phyloP scores from a whole-genome alignment of 176 grass and related monocot species.

The Pontederia paniculata region DNA sequence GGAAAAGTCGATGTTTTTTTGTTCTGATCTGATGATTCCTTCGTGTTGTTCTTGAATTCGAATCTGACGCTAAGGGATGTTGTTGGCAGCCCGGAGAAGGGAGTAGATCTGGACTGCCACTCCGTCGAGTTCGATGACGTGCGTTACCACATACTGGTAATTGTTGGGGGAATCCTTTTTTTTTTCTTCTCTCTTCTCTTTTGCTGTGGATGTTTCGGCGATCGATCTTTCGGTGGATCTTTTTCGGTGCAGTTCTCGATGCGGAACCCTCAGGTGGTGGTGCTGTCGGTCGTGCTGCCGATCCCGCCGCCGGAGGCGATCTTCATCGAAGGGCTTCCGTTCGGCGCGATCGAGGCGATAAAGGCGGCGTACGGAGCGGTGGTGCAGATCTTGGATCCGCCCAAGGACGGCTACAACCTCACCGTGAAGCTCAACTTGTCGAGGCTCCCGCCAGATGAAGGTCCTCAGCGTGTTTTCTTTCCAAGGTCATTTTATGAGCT shows the following conservation, averaged over 20 bases:
- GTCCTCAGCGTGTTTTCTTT: constrained; percentile 80
- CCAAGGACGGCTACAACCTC: constrained; percentile 91
- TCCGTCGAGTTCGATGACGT: constrained; percentile 93
- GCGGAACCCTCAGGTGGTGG: constrained; percentile 75
- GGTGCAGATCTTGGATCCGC: constrained; percentile 92
- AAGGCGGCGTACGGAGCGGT: constrained; percentile 71
- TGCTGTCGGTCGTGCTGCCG: constrained; percentile 71
- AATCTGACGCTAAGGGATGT: background rate
- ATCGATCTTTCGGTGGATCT: constrained; percentile 13
- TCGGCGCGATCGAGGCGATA: constrained; percentile 84
- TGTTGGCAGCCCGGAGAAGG: constrained; percentile 57
- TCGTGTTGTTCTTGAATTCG: too few species aligned
- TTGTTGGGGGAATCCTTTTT: constrained; percentile 8
- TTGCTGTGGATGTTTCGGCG: background rate
- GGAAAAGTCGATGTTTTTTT: background rate
- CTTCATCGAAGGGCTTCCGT: constrained; percentile 72
- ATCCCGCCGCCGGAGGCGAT: constrained; percentile 70
- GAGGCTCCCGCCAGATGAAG: constrained; percentile 90
- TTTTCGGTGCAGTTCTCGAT: constrained; percentile 58
- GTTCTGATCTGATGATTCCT: background rate
- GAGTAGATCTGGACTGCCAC: constrained; percentile 91
- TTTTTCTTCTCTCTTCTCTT: background rate
- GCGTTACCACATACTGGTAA: constrained; percentile 92
- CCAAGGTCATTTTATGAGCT: constrained; percentile 85
- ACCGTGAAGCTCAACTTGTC: constrained; percentile 96